phyloP scores from a whole-genome alignment of 495 filamentous ascomycete species.

The Aspergillus wentii region DNA sequence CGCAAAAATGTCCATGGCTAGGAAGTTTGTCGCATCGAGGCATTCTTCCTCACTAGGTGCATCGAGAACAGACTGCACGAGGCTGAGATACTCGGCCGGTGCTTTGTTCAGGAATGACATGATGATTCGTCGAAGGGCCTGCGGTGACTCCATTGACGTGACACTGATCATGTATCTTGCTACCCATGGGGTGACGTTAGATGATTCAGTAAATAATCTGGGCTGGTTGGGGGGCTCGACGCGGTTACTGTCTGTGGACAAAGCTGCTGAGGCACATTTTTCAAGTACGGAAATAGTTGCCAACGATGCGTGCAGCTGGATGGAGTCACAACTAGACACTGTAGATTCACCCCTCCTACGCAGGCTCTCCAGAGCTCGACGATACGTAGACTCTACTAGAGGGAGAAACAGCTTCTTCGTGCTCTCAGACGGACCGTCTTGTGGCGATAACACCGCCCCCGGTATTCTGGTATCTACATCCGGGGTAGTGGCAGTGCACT shows the following conservation, averaged over 20 bases:
- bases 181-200: conserved; percentile 21
- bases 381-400: conserved; percentile 14
- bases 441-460: conserved; percentile 11
- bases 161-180: conserved; percentile 22
- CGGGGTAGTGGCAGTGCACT: background rate
- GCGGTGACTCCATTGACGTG: conserved; percentile 22
- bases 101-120: conserved; percentile 28
- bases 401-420: conserved; percentile 19
- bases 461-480: conserved; percentile 2
- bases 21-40: conserved; percentile 19
- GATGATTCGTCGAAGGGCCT: conserved; percentile 20
- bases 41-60: conserved; percentile 3
- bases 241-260: background rate
- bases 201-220: background rate
- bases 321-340: background rate
- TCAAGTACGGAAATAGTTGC: conserved; percentile 14
- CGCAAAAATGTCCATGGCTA: conserved; percentile 39
- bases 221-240: background rate
- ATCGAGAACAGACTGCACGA: conserved; percentile 19
- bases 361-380: conserved; percentile 10
- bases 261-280: conserved; percentile 7
- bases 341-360: conserved; percentile 11
- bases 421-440: conserved; percentile 14
- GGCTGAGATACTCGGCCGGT: conserved; percentile 13
- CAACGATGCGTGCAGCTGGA: conserved; percentile 8